Base-by-base conservation (phyloP, 768 basidiomycete species). In the Leucocoprinus sp. region DNA sequence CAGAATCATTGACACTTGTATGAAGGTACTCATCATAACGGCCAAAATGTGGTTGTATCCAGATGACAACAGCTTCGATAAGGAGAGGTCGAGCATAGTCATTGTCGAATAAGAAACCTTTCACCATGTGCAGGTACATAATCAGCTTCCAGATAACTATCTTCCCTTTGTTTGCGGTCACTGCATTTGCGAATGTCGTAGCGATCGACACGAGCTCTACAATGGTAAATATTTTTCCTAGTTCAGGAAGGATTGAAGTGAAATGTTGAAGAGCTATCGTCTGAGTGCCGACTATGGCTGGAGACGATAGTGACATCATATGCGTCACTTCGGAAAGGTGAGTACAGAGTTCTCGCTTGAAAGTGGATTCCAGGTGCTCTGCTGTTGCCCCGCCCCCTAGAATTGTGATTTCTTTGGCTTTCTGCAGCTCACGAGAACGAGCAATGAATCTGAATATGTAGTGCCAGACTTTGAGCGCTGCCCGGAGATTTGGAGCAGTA, bases 31-130 rank as follows among this genome's bases (percentile, higher is more conserved):
- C 93, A 52, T 97, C 92, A 57, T 84, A 97, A 22, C 78, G 78
- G 19, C 93, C 93, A 55, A 98, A 89, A 60, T 93, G 83, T 1
- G 93, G 91, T 59, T 93, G 95, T 53, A 98, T 84, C 93, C 93
- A 97, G 17, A 84, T 76, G 8, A 93, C 82, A 21, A 97, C 80
- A 15, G 84, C 80, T 52, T 96, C 93, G 5, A 95, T 82, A 2
- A 98, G 69, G 4, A 86, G 64, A 1, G 82, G 72, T 22, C 95
- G 80, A 11, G 86, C 82, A 43, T 87, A 74, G 0, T 84, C 66
- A 48, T 84, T 80, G 55, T 93, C 88, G 58, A 97, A 95, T 39
- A 93, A 62, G 63, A 88, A 86, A 17, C 86, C 81, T 55, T 88
- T 86, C 19, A 92, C 88, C 49, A 97, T 79, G 56, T 95, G 92